Evolutionary conservation across 352 stramenopile genomes (phyloP), one percentile per base, ranked within the genome.

Genomic region (Phytophthora melonis): DNA sequence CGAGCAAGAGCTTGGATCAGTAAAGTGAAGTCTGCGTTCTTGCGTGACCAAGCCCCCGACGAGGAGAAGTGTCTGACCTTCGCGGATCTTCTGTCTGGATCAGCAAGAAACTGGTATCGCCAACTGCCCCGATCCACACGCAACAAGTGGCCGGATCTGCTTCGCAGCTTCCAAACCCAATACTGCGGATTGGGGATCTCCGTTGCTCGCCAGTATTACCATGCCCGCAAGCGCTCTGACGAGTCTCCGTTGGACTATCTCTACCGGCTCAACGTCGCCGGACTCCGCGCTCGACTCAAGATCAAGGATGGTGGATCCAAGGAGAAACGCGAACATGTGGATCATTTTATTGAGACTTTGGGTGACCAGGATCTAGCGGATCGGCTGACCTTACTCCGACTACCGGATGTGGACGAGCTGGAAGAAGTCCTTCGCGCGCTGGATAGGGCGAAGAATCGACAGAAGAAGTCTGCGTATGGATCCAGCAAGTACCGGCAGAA

Each of bases 41-140:
- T 59, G 0, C 5, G 54, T 0, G 54, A 59, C 7, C 54, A 59
- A 45, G 54, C 54, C 2, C 8, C 54, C 0, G 58, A 64, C 19
- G 58, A 8, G 3, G 41, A 64, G 25, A 56, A 56, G 3, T 64
- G 58, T n/a, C 8, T 64, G 23, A 56, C 43, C 9, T 56, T 64
- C 43, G 58, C 21, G 7, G 58, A 56, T 56, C 18, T 64, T 3
- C 11, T 64, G 11, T 10, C 58, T 7, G 58, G 58, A 56, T 10
- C 43, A 1, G 58, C 58, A 0, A 45, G 23, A 23, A 64, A 64
- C 25, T 55, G 43, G 58, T 56, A 64, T 14, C 39, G 43, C 14
- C 58, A 64, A 21, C 23, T 64, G 5, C 7, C 16, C 2, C 14
- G 45, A 52, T 52, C 45, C 16, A 52, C 45, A 18, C 45, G 45